Evolutionary conservation across 78 protist species (phyloP), one percentile per base, ranked within the genome.

Genomic region (slime mould (Dictyostelium discoideum)): DNA sequence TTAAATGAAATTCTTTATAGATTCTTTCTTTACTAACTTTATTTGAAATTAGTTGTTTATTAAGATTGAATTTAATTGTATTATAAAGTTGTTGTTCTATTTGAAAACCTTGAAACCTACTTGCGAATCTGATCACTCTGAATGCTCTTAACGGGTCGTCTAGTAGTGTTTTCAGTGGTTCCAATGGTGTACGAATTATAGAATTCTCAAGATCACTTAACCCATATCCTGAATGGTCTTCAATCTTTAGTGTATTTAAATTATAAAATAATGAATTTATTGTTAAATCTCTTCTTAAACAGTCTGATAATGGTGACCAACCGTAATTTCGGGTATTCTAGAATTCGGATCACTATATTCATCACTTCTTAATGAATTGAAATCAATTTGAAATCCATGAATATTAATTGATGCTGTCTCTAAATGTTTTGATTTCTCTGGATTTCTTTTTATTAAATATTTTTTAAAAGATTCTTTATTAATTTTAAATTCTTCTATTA

Each of bases 141-240:
- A 99, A 90, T 40, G 97, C 94, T 22, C 99, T 92, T 29, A 99
- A 97, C 4, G 99, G 99, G 81, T 99, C 99, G n/a, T 99, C 99
- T 37, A 14, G 11, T 39, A 99, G 83, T 1, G 99, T 98, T 6
- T 29, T 20, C 2, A 7, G 0, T 5, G 99, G 99, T 0, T 26
- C 65, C 4, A 98, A 92, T 7, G 99, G 99, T 1, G 99, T 98
- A 13, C 98, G 67, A 44, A 98, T 50, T 11, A 98, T 9, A 5
- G 85, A 16, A 13, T 39, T 42, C 11, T 50, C 9, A 0, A 98
- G 77, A 85, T 98, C 99, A 8, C 7, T 13, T 32, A 98, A 32
- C 18, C 99, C 95, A 1, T 7, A 9, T 18, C 87, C 96, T 3
- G 96, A 85, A 20, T 87, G 88, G 82, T 98, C 99, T 50, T 97